phyloP scores from a whole-genome alignment of 2,329 filamentous ascomycete genomes.

The Hypoxylon rubiginosum region DNA sequence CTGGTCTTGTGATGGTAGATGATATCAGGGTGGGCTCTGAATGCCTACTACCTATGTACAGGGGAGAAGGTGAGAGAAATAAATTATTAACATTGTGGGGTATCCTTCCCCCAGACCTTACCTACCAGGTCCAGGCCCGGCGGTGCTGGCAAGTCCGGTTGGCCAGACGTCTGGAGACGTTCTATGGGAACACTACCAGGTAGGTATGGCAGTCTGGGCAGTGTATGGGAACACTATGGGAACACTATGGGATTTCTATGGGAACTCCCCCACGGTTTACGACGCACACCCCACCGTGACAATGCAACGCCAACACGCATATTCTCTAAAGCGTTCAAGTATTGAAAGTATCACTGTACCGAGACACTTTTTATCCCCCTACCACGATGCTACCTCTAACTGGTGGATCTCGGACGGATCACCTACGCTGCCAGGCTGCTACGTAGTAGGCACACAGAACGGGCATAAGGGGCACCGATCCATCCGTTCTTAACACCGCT shows the following conservation, averaged over 20 bases:
- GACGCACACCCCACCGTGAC: constrained; percentile 25
- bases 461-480: constrained; percentile 1
- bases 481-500: constrained; percentile 3
- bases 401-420: constrained; percentile 22
- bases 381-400: constrained; percentile 11
- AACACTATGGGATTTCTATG: background rate
- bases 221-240: no score
- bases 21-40: constrained; percentile 35
- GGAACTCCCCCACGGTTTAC: constrained; percentile 30
- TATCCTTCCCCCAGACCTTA: background rate
- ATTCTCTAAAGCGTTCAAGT: background rate
- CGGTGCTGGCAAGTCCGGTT: constrained; percentile 27
- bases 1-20: constrained; percentile 42
- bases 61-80: constrained; percentile 41
- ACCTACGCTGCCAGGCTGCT: background rate
- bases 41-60: no score
- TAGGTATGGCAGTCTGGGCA: background rate
- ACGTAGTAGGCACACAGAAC: background rate
- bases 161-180: constrained; percentile 1
- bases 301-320: constrained; percentile 16
- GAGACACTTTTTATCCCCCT: constrained; percentile 12
- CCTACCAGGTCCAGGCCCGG: constrained; percentile 31
- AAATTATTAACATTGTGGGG: constrained; percentile 40
- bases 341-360: constrained; percentile 21
- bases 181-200: constrained; percentile 23